Conservation (phyloP, 164 flowering plant species). For the Berberis thunbergii region DNA sequence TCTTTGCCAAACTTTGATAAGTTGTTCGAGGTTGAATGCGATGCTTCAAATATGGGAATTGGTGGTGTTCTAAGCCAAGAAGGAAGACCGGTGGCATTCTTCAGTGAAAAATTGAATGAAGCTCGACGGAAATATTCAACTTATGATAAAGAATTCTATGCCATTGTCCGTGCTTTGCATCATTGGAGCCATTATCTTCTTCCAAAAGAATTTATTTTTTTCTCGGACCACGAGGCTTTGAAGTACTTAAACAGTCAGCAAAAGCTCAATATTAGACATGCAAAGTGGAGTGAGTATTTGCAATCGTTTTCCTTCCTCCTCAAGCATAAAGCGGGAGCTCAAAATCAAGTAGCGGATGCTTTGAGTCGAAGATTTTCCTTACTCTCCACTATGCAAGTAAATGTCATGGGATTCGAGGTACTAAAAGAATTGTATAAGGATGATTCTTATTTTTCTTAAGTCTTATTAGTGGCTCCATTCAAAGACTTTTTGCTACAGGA, state of each 20-base stretch:
- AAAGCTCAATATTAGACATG: conserved; percentile 2
- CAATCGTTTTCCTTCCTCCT: not conserved
- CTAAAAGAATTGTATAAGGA: conserved; percentile 6
- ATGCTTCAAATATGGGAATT: not conserved
- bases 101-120: conserved; percentile 3
- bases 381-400: not conserved
- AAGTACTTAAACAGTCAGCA: conserved; percentile 5
- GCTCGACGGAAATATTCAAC: not conserved
- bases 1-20: not conserved
- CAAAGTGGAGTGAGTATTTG: conserved; percentile 8
- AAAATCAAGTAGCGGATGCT: conserved; percentile 11
- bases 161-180: conserved; percentile 1
- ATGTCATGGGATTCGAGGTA: conserved; percentile 5
- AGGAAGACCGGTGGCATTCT: not conserved
- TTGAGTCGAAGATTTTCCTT: not conserved
- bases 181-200: not conserved
- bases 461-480: not conserved
- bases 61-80: not conserved
- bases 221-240: not conserved
- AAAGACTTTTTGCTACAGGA: not conserved
- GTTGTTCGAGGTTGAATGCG: conserved; percentile 2
- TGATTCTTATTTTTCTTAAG: conserved; percentile 4
- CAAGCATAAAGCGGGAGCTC: not conserved
- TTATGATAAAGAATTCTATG: conserved; percentile 12
- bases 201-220: too few species aligned